Base-by-base conservation (phyloP, 2,329 filamentous ascomycete genomes). In the Penicillium sp. region DNA sequence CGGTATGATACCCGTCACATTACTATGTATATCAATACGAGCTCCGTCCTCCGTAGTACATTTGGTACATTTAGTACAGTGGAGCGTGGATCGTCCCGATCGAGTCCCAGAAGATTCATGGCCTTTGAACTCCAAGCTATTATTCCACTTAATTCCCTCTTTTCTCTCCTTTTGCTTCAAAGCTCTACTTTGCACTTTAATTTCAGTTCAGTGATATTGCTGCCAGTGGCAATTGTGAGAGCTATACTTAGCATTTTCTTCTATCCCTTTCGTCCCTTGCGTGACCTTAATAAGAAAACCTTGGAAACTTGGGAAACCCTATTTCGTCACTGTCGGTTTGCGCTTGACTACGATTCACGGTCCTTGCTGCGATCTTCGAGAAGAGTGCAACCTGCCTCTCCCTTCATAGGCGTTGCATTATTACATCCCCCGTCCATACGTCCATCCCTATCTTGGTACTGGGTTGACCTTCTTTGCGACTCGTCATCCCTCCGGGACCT, bases 181-280 rank as follows among this genome's bases (percentile, higher is more conserved):
- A 14, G 51, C 50, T 58, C 48, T 57, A 51, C 6, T 34, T 45
- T 51, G 19, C 14, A 23, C 30, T 29, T 43, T 23, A 35, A 34
- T 23, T 23, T 23, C 23, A 34, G 10, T 30, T 34, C 47, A 42
- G 47, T 51, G 65, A 67, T 68, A 62, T 65, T 66, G 58, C 63
- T 60, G 67, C 23, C 23, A 23, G 67, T 70, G 65, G 65, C 67
- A 67, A 68, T 62, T 58, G 57, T 47, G 23, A 57, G 52, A 53
- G 57, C 55, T 55, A 51, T 55, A 54, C 44, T 44, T 50, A 38
- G 47, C 58, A 59, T 60, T 55, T 51, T 59, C 55, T 55, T 52
- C 49, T 48, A 57, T 48, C 55, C 61, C 58, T 66, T 56, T 51
- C 56, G 51, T 23, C 23, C 58, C 64, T 67, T 67, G 64, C 64